Evolutionary conservation across 1,284 basidiomycete species (phyloP).

Genomic region (Boletus smithii): DNA sequence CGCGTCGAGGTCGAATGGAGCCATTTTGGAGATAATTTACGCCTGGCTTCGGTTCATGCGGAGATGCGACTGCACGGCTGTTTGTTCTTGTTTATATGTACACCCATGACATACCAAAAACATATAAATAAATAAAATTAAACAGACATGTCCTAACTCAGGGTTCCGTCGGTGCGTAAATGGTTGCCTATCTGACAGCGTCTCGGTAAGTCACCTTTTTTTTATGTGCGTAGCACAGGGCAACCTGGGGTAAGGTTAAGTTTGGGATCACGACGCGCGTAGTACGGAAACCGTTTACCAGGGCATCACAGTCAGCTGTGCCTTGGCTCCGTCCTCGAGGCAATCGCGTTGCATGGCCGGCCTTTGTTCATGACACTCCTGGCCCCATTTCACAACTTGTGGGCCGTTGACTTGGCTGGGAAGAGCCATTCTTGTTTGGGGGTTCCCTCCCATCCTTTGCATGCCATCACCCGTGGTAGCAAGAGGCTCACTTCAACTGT

Average conservation of each 20-base stretch:
- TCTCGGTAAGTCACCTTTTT: conserved; percentile 17
- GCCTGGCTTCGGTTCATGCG: background rate
- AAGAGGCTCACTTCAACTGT: too few relatives aligned
- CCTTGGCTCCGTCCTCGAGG: conserved; percentile 37
- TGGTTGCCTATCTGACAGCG: background rate
- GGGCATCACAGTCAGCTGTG: too few relatives aligned
- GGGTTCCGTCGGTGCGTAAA: background rate
- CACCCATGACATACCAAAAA: conserved; percentile 14
- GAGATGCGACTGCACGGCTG: conserved; percentile 17
- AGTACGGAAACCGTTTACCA: too few relatives aligned
- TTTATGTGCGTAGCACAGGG: conserved; percentile 10
- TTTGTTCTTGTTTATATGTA: conserved; percentile 44
- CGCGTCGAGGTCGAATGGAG: conserved; percentile 92
- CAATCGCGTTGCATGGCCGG: conserved; percentile 29
- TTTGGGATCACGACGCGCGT: conserved; percentile 27
- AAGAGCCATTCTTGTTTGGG: conserved; percentile 17
- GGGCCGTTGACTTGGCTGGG: conserved; percentile 12
- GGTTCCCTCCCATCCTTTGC: conserved; percentile 2
- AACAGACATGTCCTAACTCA: too few relatives aligned
- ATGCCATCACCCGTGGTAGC: conserved; percentile 2
- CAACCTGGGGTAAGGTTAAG: conserved; percentile 32
- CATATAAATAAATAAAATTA: conserved; percentile 10
- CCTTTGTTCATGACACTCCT: conserved; percentile 19
- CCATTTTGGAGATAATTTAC: conserved; percentile 48
- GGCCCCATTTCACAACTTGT: conserved; percentile 9